Base-by-base conservation (phyloP, 1,284 basidiomycete species). In the Apiotrichum siamense region DNA sequence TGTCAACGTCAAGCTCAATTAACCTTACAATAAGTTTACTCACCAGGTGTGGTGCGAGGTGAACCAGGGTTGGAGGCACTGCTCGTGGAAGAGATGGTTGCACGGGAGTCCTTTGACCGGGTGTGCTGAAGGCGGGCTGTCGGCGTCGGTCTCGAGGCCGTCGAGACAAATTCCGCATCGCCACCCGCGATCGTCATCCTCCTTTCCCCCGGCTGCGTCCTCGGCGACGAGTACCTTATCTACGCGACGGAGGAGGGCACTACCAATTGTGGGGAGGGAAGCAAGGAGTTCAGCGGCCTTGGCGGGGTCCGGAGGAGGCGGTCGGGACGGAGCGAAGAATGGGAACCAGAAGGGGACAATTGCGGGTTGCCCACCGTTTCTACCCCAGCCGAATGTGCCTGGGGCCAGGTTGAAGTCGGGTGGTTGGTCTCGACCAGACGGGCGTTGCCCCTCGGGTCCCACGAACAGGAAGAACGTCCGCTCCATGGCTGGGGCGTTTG, bases 61-160 rank as follows among this genome's bases (percentile, higher is more conserved):
- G 33, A 74, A 67, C 72, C 72, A 74, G 5, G 70, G 71, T 47
- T 67, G 56, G 17, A 74, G 54, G 49, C 72, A 74, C 10, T 55
- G 54, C 15, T 55, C 65, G 45, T 73, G 71, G 55, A 70, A 74
- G 23, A 74, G 60, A 47, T 74, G 72, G 59, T 73, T 70, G 54
- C 72, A 74, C 0, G 72, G 72, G 40, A 74, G 58, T 10, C 58
- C 64, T 56, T 72, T 74, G n/a, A 74, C 63, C 0, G 48, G 35
- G 25, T 47, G 39, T 20, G 33, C 31, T 7, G 41, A 31, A 1
- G 26, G 6, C n/a, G 49, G 35, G 13, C 44, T 46, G 12, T 58
- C 61, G 17, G 58, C 60, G 24, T 52, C 55, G 51, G 49, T 49
- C 38, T 43, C 50, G 11, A 58, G 24, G 10, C 70, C 68, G 18